Base-by-base conservation (phyloP, 2,329 filamentous ascomycete genomes). In the Colletotrichum melonis region DNA sequence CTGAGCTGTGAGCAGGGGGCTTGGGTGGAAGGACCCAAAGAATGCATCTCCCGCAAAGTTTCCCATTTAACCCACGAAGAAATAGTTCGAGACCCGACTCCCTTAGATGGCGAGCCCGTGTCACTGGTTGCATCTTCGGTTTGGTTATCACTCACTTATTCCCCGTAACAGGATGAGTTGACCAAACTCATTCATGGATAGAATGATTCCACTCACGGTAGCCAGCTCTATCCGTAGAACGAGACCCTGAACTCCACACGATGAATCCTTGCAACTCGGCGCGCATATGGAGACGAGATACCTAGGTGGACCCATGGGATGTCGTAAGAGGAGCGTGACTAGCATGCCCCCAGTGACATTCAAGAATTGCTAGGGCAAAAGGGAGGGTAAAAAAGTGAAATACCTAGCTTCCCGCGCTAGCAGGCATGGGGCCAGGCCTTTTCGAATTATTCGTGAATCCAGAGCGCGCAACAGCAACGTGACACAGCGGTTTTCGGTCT, bases 131-230 rank as follows among this genome's bases (percentile, higher is more conserved):
- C 42, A n/a, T 49, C 42, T 49, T 49, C 8, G 19, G 19, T 11
- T 3, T n/a, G n/a, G 42, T 49, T 3, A 8, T 19, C 19, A 49
- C 3, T 49, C 19, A n/a, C 38, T 19, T 42, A 2, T 42, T 42
- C 14, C 74, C 72, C 72, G 19, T 46, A 58, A 14, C 57, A 52
- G 59, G 56, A 5, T 30, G 54, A 28, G 24, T 14, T 16, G 54
- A 56, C 14, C 11, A 28, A 28, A 28, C 9, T 19, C 54, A n/a
- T 32, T 19, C 11, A 56, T 26, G 7, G 7, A 56, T 30, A 26
- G 16, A 30, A 30, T 57, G 35, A 35, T 60, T 46, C 58, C 58
- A 60, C 58, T 49, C 16, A 49, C n/a, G 42, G 42, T 19, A n/a
- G 42, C 42, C 42, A 49, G 16, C 42, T 49, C 42, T 14, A 32